These are phyloP conservation scores for Purpureocillium takamizusanense DNA, from an alignment of 2,329 filamentous ascomycete species.

Conservation along the genomic window DNA sequence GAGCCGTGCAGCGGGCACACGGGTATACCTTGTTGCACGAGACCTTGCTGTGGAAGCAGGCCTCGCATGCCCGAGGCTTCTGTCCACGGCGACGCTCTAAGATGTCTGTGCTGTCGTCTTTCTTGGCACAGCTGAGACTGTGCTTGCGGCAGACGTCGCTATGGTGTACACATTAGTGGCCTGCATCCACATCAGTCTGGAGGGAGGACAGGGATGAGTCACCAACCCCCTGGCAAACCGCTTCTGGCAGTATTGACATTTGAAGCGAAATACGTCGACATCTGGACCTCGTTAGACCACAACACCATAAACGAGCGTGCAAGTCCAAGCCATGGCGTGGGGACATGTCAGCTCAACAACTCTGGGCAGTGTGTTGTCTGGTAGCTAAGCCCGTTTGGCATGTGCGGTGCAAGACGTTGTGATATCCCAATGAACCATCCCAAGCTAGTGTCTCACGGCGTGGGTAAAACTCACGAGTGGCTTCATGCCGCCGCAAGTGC, in stretches of 20 bases:
- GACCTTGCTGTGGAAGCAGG: constrained; percentile 18
- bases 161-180: not conserved
- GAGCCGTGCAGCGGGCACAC: constrained; percentile 14
- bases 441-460: no score
- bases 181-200: no score
- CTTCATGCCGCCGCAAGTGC: constrained; percentile 16
- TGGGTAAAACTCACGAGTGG: constrained; percentile 12
- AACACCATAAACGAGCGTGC: no score
- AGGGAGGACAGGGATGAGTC: no score
- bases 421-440: no score
- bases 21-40: constrained; percentile 16
- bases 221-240: not conserved
- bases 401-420: no score
- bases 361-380: no score
- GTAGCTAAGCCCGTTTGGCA: no score
- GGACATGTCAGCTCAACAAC: no score
- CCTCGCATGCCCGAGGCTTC: constrained; percentile 17
- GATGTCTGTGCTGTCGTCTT: constrained; percentile 5
- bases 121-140: constrained; percentile 3
- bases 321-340: no score
- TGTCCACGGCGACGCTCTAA: constrained; percentile 16
- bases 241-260: constrained; percentile 1
- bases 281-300: not conserved
- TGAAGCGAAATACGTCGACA: constrained; percentile 1
- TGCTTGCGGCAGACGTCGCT: constrained; percentile 4